phyloP scores from a whole-genome alignment of 805 yeast genomes.

The Yamadazyma sp. region DNA sequence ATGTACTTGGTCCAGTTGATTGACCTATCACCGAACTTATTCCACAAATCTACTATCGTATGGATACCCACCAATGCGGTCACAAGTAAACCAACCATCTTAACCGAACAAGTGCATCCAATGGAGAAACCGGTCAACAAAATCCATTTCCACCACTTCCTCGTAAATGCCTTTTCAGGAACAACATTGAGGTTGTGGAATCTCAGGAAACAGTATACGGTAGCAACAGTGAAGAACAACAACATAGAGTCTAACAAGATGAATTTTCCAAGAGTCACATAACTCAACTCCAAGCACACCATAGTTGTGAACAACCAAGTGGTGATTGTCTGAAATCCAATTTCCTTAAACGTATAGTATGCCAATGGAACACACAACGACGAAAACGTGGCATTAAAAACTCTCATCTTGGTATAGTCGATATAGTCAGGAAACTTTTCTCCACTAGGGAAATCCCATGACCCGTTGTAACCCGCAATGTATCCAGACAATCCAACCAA shows the following conservation, averaged over 20 bases:
- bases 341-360: conserved; percentile 63
- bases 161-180: conserved; percentile 48
- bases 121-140: conserved; percentile 77
- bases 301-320: conserved; percentile 60
- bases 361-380: conserved; percentile 69
- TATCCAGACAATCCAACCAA: conserved; percentile 75
- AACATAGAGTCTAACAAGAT: conserved; percentile 76
- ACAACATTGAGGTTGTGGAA: conserved; percentile 60
- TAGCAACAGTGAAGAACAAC: conserved; percentile 73
- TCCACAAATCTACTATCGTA: conserved; percentile 87
- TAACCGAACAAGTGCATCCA: conserved; percentile 90
- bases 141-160: conserved; percentile 94
- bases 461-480: conserved; percentile 78
- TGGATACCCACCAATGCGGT: conserved; percentile 87
- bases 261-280: conserved; percentile 69
- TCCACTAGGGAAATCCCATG: conserved; percentile 74
- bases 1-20: conserved; percentile 51
- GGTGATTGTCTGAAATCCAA: conserved; percentile 50
- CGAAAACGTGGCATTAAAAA: conserved; percentile 69
- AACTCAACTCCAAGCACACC: conserved; percentile 68
- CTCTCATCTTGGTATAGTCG: conserved; percentile 65
- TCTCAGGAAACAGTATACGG: conserved; percentile 69
- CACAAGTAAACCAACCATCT: conserved; percentile 95
- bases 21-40: conserved; percentile 66
- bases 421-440: conserved; percentile 58